phyloP scores from a whole-genome alignment of 495 filamentous ascomycete species.

The Xylaria grammica region DNA sequence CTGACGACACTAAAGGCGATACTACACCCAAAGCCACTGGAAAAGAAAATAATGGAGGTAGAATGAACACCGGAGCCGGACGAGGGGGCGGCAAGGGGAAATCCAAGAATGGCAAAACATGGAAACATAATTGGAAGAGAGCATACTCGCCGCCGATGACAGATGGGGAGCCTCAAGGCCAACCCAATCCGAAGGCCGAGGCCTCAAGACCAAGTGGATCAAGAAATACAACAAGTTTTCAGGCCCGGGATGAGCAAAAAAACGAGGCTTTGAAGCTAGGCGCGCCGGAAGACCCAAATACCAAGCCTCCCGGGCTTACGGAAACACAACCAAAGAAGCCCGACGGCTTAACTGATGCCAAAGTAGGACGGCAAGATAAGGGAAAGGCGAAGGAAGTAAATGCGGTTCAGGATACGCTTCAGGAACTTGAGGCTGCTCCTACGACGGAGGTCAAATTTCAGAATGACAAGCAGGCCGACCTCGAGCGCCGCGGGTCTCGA shows the following conservation, averaged over 20 bases:
- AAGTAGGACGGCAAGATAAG: not conserved
- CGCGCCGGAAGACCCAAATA: not conserved
- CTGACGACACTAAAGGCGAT: not conserved
- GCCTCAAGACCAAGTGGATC: too few species aligned
- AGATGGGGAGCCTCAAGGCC: not conserved
- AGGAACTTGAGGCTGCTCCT: not conserved
- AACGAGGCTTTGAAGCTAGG: not conserved
- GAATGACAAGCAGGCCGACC: not conserved
- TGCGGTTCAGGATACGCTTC: too few species aligned
- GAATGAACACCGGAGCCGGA: not conserved
- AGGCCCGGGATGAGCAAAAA: too few species aligned
- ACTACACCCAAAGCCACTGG: not conserved
- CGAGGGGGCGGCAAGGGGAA: constrained; percentile 11
- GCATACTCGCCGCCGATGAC: not conserved
- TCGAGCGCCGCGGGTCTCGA: not conserved
- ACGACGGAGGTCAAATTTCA: not conserved
- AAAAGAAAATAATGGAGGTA: not conserved
- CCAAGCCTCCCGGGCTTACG: too few species aligned
- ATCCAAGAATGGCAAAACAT: constrained; percentile 5
- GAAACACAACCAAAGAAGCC: too few species aligned
- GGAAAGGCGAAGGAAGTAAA: constrained; percentile 8
- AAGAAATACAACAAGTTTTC: too few species aligned
- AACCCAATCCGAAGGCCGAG: too few species aligned
- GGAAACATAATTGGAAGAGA: not conserved
- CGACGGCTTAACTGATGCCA: too few species aligned